Conservation (phyloP, 306 rosid genomes). For the Lathyrus sativus region DNA sequence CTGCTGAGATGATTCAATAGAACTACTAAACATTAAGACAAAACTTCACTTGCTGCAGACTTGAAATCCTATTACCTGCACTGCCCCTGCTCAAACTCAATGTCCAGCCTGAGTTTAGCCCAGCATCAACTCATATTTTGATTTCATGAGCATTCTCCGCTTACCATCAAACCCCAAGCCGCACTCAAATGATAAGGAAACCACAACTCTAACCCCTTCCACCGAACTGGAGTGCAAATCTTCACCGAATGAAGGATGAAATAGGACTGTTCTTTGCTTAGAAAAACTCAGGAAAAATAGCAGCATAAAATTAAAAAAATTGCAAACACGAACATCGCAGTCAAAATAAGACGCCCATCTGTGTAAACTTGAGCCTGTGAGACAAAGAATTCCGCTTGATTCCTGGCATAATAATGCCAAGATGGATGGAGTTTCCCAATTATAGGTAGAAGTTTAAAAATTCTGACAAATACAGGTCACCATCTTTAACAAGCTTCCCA, state of each 20-base stretch:
- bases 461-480: constrained; percentile 36
- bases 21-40: no score
- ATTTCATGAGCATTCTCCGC: no score
- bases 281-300: constrained; percentile 88
- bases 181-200: no score
- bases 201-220: no score
- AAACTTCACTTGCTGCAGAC: no score
- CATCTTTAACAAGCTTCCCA: constrained; percentile 46
- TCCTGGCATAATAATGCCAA: constrained; percentile 85
- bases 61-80: no score
- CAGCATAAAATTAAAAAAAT: constrained; percentile 68
- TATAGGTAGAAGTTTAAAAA: constrained; percentile 68
- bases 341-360: constrained; percentile 76
- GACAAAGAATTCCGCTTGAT: constrained; percentile 80
- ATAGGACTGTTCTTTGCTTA: constrained; percentile 34
- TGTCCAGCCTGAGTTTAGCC: not conserved
- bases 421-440: constrained; percentile 91
- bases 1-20: no score
- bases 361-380: constrained; percentile 85
- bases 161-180: no score
- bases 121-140: no score
- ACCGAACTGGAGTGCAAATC: not conserved
- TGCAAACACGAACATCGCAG: constrained; percentile 82
- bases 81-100: no score
- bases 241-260: constrained; percentile 9